phyloP scores from a whole-genome alignment of 805 yeast species.

The Candida argentea region DNA sequence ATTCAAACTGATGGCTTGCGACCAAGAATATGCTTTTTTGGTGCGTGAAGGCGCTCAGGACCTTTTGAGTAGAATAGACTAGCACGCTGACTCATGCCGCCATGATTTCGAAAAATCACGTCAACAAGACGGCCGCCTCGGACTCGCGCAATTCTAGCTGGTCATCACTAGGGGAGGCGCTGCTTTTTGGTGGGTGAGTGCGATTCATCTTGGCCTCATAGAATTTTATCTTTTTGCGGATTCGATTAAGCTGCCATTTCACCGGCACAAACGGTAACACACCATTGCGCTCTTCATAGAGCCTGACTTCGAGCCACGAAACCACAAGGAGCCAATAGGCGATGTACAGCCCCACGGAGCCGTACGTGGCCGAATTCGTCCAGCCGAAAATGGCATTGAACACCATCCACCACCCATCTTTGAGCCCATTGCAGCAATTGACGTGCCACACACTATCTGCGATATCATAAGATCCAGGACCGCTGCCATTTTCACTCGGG shows the following conservation, averaged over 20 bases:
- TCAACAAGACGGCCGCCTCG: conserved; percentile 3
- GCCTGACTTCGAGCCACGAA: conserved; percentile 17
- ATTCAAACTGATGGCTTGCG: too few species aligned
- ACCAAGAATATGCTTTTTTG: too few species aligned
- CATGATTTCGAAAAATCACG: conserved; percentile 1
- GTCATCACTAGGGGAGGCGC: conserved; percentile 1
- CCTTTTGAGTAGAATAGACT: too few species aligned
- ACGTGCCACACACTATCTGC: conserved; percentile 34
- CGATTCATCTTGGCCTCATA: conserved; percentile 6
- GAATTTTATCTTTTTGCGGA: conserved; percentile 16
- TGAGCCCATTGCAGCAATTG: conserved; percentile 35
- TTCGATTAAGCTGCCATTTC: conserved; percentile 28
- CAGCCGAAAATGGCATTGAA: conserved; percentile 36
- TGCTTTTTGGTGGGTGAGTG: conserved; percentile 1
- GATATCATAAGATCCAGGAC: conserved; percentile 37
- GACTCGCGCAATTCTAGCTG: conserved; percentile 2
- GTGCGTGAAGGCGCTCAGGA: too few species aligned
- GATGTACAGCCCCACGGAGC: conserved; percentile 27
- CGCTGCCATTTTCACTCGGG: conserved; percentile 34
- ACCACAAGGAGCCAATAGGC: conserved; percentile 28
- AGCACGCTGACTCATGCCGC: too few species aligned
- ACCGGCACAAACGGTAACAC: conserved; percentile 27
- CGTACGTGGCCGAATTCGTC: conserved; percentile 38
- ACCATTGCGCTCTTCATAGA: conserved; percentile 30
- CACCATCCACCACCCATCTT: conserved; percentile 39